Evolutionary conservation across 345 rosid species (phyloP).

Genomic region (Linum lewisii): DNA sequence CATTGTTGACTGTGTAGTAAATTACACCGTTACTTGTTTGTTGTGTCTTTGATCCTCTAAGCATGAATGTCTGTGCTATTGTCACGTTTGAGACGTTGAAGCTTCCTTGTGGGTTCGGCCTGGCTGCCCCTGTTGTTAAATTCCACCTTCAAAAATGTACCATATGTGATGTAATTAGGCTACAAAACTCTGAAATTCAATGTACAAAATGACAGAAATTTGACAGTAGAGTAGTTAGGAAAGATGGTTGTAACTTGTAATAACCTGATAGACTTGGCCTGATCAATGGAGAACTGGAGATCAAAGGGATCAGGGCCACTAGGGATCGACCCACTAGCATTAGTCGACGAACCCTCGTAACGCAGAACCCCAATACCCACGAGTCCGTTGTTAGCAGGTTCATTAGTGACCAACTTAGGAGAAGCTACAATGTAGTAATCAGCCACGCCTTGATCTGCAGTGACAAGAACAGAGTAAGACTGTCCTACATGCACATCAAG

Average conservation of each 20-base stretch:
- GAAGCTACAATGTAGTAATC: conserved; percentile 48
- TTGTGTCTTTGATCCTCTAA: conserved; percentile 16
- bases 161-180: no score
- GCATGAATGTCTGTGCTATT: conserved; percentile 31
- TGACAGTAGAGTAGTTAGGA: no score
- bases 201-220: no score
- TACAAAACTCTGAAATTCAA: no score
- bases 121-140: conserved; percentile 49
- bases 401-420: conserved; percentile 22
- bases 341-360: conserved; percentile 20
- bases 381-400: not conserved
- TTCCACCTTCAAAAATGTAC: conserved; percentile 32
- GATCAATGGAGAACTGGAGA: conserved; percentile 21
- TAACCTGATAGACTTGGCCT: conserved; percentile 36
- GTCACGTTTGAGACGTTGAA: conserved; percentile 46
- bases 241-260: not conserved
- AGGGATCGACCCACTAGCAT: conserved; percentile 21
- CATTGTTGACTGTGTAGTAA: conserved; percentile 27
- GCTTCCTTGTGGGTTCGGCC: conserved; percentile 58
- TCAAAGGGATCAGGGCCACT: conserved; percentile 31
- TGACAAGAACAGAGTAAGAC: conserved; percentile 55
- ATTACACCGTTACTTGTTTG: conserved; percentile 10
- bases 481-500: conserved; percentile 57
- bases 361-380: conserved; percentile 24
- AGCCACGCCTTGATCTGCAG: conserved; percentile 31